These are phyloP conservation scores for Aspergillus saccharolyticus DNA, from an alignment of 495 filamentous ascomycete species.

Conservation along the genomic window DNA sequence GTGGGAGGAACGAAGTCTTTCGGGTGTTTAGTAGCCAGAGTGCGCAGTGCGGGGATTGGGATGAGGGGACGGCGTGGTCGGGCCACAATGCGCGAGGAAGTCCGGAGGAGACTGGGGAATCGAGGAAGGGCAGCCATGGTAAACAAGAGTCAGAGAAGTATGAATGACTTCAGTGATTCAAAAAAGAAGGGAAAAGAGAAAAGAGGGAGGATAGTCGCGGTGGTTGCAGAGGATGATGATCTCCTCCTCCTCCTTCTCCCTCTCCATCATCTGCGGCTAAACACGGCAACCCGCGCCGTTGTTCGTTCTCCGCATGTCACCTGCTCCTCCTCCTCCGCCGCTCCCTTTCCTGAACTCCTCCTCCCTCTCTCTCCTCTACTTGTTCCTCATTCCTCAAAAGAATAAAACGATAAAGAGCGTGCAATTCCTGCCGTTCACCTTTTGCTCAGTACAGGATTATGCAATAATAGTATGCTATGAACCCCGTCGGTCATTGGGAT, in stretches of 20 bases:
- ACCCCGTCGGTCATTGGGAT: neutral
- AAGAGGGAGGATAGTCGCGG: constrained; percentile 5
- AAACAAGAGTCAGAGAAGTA: neutral
- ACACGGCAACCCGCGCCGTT: constrained; percentile 33
- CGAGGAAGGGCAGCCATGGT: constrained; percentile 29
- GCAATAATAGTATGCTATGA: neutral
- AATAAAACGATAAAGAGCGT: constrained; percentile 1
- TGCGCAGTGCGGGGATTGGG: constrained; percentile 30
- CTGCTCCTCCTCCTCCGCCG: constrained; percentile 13
- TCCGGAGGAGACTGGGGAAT: constrained; percentile 30
- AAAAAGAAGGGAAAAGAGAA: neutral
- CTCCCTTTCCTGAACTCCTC: too few relatives aligned
- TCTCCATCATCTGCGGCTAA: constrained; percentile 40
- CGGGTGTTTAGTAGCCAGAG: constrained; percentile 72
- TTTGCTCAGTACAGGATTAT: neutral
- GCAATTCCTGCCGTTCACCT: neutral
- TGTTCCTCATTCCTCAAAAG: constrained; percentile 2
- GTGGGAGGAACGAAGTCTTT: constrained; percentile 73
- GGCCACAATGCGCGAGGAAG: constrained; percentile 23
- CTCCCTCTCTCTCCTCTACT: constrained; percentile 1
- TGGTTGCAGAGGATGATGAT: too few relatives aligned
- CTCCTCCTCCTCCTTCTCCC: too few relatives aligned
- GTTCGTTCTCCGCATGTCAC: constrained; percentile 36
- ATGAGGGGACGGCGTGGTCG: constrained; percentile 25
- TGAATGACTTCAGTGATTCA: neutral